These are phyloP conservation scores for Botryotinia globosa DNA, from an alignment of 2,329 filamentous ascomycete species.

Conservation along the genomic window DNA sequence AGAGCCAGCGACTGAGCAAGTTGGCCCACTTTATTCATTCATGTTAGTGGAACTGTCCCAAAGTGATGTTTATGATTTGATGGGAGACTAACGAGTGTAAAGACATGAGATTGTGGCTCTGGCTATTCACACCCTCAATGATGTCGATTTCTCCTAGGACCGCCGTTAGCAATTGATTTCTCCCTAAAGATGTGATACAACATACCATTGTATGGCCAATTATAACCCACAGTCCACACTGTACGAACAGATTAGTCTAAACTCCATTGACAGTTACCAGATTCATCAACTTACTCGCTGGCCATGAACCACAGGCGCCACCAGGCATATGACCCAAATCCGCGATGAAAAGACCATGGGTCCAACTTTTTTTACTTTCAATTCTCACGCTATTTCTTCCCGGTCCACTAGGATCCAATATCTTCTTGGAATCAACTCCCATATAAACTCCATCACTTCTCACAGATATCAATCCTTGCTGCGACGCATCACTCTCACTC, in stretches of 20 bases:
- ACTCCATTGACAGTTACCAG: constrained; percentile 46
- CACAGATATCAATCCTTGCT: constrained; percentile 21
- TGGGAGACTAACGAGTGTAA: constrained; percentile 7
- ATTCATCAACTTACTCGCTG: constrained; percentile 64
- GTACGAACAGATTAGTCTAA: background rate
- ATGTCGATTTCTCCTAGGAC: constrained; percentile 12
- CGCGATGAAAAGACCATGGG: constrained; percentile 64
- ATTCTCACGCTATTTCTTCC: constrained; percentile 58
- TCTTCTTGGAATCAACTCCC: constrained; percentile 63
- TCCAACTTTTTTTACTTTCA: constrained; percentile 60
- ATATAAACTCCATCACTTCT: constrained; percentile 55
- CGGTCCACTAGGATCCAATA: constrained; percentile 36
- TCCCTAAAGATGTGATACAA: background rate
- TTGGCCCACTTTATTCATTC: background rate
- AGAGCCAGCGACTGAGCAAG: background rate
- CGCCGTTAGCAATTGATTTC: background rate
- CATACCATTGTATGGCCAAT: constrained; percentile 23
- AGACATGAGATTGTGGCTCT: constrained; percentile 6
- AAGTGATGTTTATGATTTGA: fast-evolving
- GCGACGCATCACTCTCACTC: background rate
- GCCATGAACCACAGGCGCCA: constrained; percentile 71
- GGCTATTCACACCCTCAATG: constrained; percentile 12
- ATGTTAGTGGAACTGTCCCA: background rate
- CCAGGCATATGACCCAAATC: constrained; percentile 63
- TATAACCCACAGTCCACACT: constrained; percentile 16